Base-by-base conservation (phyloP, 306 rosid genomes). In the Gillenia trifoliata region DNA sequence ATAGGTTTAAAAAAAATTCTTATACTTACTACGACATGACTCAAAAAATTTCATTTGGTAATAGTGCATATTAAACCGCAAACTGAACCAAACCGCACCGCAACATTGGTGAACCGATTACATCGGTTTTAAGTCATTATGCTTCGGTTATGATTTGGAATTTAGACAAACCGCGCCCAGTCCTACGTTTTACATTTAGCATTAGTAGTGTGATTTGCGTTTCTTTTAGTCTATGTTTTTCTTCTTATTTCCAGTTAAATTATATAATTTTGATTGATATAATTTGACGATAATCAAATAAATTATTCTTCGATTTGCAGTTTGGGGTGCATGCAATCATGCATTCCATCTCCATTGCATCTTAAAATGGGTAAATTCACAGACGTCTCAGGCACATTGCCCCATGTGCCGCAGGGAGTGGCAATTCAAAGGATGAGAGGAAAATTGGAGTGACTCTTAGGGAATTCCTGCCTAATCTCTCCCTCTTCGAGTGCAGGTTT, bases 241-340 rank as follows among this genome's bases (percentile, higher is more conserved):
- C n/a, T n/a, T n/a, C n/a, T n/a, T n/a, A n/a, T n/a, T n/a, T n/a
- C n/a, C n/a, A n/a, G n/a, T n/a, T n/a, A n/a, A n/a, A n/a, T n/a
- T n/a, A n/a, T n/a, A n/a, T n/a, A n/a, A n/a, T n/a, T n/a, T 52
- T 1, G 22, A 1, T 34, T 54, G 49, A 11, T 54, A 38, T 17
- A 33, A 55, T 26, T 9, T 33, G 23, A 23, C 25, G 26, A 23
- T 50, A n/a, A n/a, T n/a, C n/a, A n/a, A n/a, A n/a, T n/a, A 26
- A 2, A 64, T 22, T 11, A 11, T 59, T n/a, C 19, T 31, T 59
- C 28, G 23, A 20, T 76, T 75, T 80, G 89, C 97, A 93, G 97
- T 91, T 82, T 93, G 97, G 98, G 98, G 97, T 75, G 92, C 79
- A 54, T 93, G 97, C 90, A 93, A 91, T 83, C 97, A 91, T 55